phyloP scores from a whole-genome alignment of 108 stramenopile genomes.

The Fragilaria crotonensis region DNA sequence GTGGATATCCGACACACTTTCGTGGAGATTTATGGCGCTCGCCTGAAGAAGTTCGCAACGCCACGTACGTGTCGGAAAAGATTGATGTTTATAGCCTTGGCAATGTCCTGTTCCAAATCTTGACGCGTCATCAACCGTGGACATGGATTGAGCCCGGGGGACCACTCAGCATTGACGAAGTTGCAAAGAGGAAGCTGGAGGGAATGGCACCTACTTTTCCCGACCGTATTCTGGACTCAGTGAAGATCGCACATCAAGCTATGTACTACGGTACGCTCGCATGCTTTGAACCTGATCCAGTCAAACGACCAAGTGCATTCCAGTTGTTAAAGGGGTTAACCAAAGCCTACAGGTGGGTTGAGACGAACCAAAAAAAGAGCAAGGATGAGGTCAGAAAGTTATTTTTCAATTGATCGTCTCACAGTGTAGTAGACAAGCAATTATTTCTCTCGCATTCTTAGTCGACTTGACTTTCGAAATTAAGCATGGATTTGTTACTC shows the following conservation, averaged over 20 bases:
- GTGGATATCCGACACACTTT: conserved; percentile 34
- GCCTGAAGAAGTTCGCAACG: conserved; percentile 41
- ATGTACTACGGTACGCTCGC: conserved; percentile 23
- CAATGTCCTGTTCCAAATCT: conserved; percentile 37
- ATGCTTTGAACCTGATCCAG: conserved; percentile 23
- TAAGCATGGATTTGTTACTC: no score
- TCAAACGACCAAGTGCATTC: conserved; percentile 25
- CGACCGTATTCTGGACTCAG: conserved; percentile 20
- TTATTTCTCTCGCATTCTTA: no score
- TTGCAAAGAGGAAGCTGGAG: conserved; percentile 21
- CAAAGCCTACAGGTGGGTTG: conserved; percentile 2
- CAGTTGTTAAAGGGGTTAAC: conserved; percentile 24
- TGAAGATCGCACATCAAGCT: conserved; percentile 14
- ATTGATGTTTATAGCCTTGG: conserved; percentile 70
- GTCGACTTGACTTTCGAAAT: no score
- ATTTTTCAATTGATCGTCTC: background rate
- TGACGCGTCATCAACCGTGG: conserved; percentile 51
- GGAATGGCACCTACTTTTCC: conserved; percentile 27
- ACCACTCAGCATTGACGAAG: conserved; percentile 10
- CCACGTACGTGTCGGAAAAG: conserved; percentile 37
- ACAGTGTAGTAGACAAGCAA: no score
- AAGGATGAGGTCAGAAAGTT: background rate
- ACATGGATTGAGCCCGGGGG: conserved; percentile 37
- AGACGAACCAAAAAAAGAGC: background rate
- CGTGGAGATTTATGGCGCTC: conserved; percentile 31